Conservation (phyloP, 768 basidiomycete species). For the Rhodotorula kratochvilovae region DNA sequence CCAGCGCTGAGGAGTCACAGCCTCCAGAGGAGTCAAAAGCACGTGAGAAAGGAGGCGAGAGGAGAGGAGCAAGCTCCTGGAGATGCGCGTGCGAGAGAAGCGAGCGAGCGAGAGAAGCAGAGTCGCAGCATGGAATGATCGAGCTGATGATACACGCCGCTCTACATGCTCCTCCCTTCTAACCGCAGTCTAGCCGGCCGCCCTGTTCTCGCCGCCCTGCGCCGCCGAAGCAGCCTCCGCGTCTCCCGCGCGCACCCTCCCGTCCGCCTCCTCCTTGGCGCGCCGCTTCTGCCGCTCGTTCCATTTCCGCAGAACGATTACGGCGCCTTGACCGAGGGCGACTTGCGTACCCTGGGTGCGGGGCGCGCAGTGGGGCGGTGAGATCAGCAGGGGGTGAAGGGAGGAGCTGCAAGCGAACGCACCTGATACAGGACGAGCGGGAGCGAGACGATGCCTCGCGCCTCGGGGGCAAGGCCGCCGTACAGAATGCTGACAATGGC, state of each 20-base stretch:
- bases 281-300: background rate
- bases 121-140: no score
- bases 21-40: no score
- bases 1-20: no score
- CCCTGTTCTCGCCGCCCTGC: background rate
- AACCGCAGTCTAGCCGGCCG: background rate
- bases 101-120: no score
- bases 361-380: no score
- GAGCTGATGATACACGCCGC: background rate
- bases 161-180: background rate
- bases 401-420: conserved; percentile 42
- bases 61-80: no score
- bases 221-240: background rate
- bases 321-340: background rate
- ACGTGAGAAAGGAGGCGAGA: no score
- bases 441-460: conserved; percentile 39
- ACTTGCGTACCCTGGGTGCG: background rate
- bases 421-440: conserved; percentile 46
- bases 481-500: conserved; percentile 43
- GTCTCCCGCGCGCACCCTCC: background rate
- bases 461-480: conserved; percentile 32
- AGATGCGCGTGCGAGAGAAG: no score
- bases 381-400: conserved; percentile 26
- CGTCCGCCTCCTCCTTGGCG: background rate
- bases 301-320: conserved; percentile 42